Evolutionary conservation across 2,329 filamentous ascomycete genomes (phyloP).

Genomic region (Gyromitra esculenta): DNA sequence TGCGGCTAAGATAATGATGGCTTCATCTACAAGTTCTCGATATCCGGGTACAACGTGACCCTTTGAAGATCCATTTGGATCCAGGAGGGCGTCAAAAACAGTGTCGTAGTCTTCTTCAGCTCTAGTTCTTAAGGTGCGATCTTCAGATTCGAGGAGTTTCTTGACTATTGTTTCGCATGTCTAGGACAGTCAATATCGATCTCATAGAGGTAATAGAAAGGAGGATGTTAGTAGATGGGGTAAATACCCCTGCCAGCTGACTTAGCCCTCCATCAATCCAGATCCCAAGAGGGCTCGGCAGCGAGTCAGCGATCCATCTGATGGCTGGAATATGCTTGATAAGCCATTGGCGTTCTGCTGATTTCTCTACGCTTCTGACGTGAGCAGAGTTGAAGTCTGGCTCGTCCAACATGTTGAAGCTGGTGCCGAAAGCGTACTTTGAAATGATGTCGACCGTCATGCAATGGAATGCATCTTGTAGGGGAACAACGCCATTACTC

Average conservation of each 20-base stretch:
- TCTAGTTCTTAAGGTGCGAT: not conserved
- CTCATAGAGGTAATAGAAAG: not conserved
- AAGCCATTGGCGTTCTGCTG: slow-evolving; percentile 59
- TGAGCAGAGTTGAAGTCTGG: slow-evolving; percentile 62
- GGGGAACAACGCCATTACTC: not conserved
- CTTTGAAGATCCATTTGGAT: slow-evolving; percentile 57
- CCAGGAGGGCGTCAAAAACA: slow-evolving; percentile 19
- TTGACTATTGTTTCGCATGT: slow-evolving; percentile 1
- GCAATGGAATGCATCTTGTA: slow-evolving; percentile 58
- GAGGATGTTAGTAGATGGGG: too few relatives aligned
- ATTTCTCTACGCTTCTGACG: slow-evolving; percentile 62
- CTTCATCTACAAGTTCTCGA: slow-evolving; percentile 62
- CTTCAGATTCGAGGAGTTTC: slow-evolving; percentile 3
- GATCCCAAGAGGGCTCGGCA: too few relatives aligned
- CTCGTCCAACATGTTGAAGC: slow-evolving; percentile 61
- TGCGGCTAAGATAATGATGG: slow-evolving; percentile 63
- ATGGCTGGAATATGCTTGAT: slow-evolving; percentile 61
- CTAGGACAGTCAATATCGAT: not conserved
- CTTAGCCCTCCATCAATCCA: too few relatives aligned
- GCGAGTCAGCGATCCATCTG: slow-evolving; percentile 14
- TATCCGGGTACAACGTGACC: slow-evolving; percentile 60
- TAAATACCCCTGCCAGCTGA: too few relatives aligned
- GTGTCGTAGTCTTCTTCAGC: not conserved
- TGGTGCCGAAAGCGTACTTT: slow-evolving; percentile 62
- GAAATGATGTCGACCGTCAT: slow-evolving; percentile 61